Percentiles rank a stretch among this genome's conserved stretches.
phyloP scores from a whole-genome alignment of 148 eudicot species.

The Cornus suecica region DNA sequence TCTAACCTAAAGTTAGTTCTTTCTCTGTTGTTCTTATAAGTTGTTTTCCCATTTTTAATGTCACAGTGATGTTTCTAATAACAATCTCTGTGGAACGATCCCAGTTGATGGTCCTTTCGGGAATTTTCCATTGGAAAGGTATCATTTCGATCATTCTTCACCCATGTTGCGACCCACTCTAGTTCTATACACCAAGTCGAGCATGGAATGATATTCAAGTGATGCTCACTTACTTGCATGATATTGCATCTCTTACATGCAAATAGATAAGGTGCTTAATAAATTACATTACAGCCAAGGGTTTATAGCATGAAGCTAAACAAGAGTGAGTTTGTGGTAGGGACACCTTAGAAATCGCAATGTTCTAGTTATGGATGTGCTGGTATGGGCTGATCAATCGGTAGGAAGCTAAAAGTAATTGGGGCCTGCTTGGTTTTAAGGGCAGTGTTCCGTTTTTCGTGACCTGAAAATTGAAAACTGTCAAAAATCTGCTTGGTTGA shows the following conservation, averaged over 20 bases:
- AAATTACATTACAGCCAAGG: too few species aligned
- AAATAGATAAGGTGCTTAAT: background rate
- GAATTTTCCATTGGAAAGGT: conserved; percentile 46
- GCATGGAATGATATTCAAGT: background rate
- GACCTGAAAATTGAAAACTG: too few species aligned
- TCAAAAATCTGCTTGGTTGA: too few species aligned
- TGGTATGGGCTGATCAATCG: background rate
- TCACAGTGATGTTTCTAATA: conserved; percentile 52
- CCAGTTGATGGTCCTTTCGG: conserved; percentile 57
- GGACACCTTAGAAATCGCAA: background rate
- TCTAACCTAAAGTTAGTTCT: background rate
- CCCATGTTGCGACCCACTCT: background rate
- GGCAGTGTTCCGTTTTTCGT: too few species aligned
- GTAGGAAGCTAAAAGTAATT: background rate
- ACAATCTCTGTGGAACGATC: conserved; percentile 55
- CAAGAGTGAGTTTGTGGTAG: background rate
- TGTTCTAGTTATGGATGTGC: background rate
- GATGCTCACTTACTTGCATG: background rate
- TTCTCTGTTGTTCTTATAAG: background rate
- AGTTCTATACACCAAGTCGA: background rate
- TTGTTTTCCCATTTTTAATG: background rate
- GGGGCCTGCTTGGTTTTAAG: too few species aligned
- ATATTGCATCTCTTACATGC: background rate
- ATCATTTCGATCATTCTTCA: background rate
- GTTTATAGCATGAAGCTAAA: too few species aligned